These are phyloP conservation scores for Inga oerstediana DNA, from an alignment of 306 rosid species.

Conservation along the genomic window DNA sequence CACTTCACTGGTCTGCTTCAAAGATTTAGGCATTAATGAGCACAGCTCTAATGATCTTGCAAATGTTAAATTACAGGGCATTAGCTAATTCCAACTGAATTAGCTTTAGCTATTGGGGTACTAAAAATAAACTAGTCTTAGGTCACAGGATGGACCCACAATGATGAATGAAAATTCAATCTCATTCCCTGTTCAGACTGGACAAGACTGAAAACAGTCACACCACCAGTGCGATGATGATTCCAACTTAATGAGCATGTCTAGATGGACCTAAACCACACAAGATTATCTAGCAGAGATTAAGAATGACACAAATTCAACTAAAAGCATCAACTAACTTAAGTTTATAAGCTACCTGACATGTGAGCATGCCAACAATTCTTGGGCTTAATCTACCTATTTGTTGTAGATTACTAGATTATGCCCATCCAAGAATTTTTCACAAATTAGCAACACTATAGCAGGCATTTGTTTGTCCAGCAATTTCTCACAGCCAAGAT, in stretches of 20 bases:
- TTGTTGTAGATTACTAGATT: neutral
- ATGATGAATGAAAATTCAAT: slow-evolving; percentile 25
- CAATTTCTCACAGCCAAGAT: neutral
- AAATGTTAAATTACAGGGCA: slow-evolving; percentile 1
- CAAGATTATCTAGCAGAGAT: slow-evolving; percentile 12
- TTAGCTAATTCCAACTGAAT: neutral
- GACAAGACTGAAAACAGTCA: slow-evolving; percentile 6
- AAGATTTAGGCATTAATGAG: slow-evolving; percentile 35
- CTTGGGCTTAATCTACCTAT: neutral
- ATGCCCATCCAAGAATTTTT: neutral
- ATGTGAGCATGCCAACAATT: neutral
- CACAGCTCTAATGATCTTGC: slow-evolving; percentile 17
- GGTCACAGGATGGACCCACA: neutral
- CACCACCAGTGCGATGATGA: slow-evolving; percentile 25
- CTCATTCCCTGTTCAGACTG: slow-evolving; percentile 15
- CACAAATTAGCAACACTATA: slow-evolving; percentile 23
- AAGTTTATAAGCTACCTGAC: neutral
- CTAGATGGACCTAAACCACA: slow-evolving; percentile 21
- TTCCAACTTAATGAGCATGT: slow-evolving; percentile 16
- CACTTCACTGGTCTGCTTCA: slow-evolving; percentile 58
- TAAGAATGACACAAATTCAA: slow-evolving; percentile 23
- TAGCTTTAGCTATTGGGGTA: neutral
- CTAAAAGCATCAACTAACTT: slow-evolving; percentile 28
- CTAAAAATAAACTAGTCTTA: neutral
- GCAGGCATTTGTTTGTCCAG: neutral